Evolutionary conservation across 202 grass and related monocot genomes (phyloP).

Genomic region (Carex sylvatica): DNA sequence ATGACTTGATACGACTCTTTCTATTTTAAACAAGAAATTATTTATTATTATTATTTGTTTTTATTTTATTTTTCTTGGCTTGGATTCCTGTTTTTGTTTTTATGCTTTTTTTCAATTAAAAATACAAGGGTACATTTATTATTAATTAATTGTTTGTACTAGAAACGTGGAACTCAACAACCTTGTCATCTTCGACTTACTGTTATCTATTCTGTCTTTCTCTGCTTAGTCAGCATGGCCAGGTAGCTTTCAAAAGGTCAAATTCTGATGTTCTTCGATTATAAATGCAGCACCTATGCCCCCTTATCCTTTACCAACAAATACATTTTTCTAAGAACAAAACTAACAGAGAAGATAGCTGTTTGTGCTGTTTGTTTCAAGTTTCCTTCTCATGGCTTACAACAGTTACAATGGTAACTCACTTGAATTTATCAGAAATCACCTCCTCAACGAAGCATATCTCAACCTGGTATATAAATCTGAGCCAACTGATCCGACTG

Average conservation of each 20-base stretch:
- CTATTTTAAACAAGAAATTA: too few species aligned
- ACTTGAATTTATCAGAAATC: conserved; percentile 3
- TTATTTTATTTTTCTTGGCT: too few species aligned
- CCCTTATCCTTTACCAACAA: neutral
- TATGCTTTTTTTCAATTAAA: too few species aligned
- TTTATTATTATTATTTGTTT: too few species aligned
- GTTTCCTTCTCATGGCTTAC: neutral
- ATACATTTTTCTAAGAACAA: neutral
- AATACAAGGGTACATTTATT: neutral
- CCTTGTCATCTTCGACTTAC: too few species aligned
- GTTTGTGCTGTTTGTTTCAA: neutral
- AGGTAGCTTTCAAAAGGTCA: neutral
- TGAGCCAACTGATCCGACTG: neutral
- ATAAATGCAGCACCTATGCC: neutral
- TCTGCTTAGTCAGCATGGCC: neutral
- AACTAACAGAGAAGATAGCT: neutral
- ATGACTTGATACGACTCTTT: too few species aligned
- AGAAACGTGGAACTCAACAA: neutral
- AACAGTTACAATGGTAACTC: conserved; percentile 16
- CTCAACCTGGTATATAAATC: neutral
- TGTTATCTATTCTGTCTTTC: too few species aligned
- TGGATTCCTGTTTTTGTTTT: too few species aligned
- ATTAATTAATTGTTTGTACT: neutral
- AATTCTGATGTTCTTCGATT: neutral
- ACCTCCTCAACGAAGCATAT: neutral